These are phyloP conservation scores for Pestalotiopsis sp. DNA, from an alignment of 2,329 filamentous ascomycete species.

Conservation along the genomic window DNA sequence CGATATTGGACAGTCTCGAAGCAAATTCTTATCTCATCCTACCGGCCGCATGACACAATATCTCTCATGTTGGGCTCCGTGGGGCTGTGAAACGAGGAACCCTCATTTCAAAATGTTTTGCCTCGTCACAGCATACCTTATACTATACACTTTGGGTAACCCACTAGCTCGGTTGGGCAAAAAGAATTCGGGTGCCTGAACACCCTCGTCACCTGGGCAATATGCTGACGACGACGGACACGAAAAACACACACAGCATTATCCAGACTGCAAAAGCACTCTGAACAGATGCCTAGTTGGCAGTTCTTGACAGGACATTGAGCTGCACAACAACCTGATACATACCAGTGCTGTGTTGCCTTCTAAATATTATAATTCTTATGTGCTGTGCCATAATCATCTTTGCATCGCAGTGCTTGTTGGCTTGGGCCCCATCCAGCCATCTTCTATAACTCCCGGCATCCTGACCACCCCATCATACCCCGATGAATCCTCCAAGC, in stretches of 20 bases:
- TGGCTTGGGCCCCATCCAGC: too few relatives aligned
- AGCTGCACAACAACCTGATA: not conserved
- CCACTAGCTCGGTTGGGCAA: conserved; percentile 6
- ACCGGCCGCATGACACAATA: not conserved
- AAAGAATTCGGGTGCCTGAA: conserved; percentile 13
- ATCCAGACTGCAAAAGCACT: not conserved
- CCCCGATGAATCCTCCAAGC: not conserved
- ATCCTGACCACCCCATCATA: not conserved
- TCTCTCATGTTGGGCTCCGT: not conserved
- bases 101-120: not conserved
- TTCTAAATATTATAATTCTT: not conserved
- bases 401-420: not conserved
- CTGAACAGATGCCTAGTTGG: not conserved
- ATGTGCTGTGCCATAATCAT: not conserved
- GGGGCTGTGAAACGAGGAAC: not conserved
- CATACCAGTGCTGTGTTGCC: not conserved
- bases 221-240: conserved; percentile 8
- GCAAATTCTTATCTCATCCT: too few relatives aligned
- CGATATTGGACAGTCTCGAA: too few relatives aligned
- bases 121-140: not conserved
- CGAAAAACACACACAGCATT: not conserved
- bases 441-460: not conserved
- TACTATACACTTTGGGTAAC: not conserved
- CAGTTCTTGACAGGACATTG: not conserved
- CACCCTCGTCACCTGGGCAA: conserved; percentile 4